Conservation (phyloP, 805 yeast species). For the Ogataea angusta region DNA sequence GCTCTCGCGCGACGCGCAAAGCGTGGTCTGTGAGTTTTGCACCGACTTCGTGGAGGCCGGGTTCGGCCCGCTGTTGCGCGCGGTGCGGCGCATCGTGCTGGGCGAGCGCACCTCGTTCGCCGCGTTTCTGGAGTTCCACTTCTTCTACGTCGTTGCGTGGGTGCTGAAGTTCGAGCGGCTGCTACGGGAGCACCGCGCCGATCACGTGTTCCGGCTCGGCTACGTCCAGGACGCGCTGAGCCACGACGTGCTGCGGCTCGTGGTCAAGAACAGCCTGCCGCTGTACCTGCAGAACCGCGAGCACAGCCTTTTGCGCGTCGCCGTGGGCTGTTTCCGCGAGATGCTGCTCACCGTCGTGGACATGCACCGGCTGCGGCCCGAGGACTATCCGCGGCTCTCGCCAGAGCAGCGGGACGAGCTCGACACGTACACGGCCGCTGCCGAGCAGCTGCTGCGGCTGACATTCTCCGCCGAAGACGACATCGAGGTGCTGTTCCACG, state of each 20-base stretch:
- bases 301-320: constrained; percentile 65
- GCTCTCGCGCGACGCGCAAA: constrained; percentile 32
- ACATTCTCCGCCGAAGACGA: constrained; percentile 67
- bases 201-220: constrained; percentile 29
- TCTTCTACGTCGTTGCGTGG: constrained; percentile 68
- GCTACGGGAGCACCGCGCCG: constrained; percentile 31
- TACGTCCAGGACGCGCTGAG: constrained; percentile 45
- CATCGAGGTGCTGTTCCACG: constrained; percentile 49
- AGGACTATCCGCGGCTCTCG: constrained; percentile 38
- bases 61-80: constrained; percentile 60
- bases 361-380: constrained; percentile 34
- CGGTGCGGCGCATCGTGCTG: constrained; percentile 39
- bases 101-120: constrained; percentile 32
- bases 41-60: constrained; percentile 67
- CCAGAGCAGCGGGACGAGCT: constrained; percentile 47
- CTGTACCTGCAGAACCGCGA: constrained; percentile 41
- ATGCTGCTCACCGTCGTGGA: constrained; percentile 45
- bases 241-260: constrained; percentile 56
- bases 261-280: constrained; percentile 36
- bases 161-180: constrained; percentile 63
- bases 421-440: constrained; percentile 25
- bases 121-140: constrained; percentile 39
- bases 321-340: constrained; percentile 64
- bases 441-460: constrained; percentile 44
- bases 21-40: constrained; percentile 42